phyloP scores from a whole-genome alignment of 1,284 basidiomycete genomes.

The Peniophora sp. region DNA sequence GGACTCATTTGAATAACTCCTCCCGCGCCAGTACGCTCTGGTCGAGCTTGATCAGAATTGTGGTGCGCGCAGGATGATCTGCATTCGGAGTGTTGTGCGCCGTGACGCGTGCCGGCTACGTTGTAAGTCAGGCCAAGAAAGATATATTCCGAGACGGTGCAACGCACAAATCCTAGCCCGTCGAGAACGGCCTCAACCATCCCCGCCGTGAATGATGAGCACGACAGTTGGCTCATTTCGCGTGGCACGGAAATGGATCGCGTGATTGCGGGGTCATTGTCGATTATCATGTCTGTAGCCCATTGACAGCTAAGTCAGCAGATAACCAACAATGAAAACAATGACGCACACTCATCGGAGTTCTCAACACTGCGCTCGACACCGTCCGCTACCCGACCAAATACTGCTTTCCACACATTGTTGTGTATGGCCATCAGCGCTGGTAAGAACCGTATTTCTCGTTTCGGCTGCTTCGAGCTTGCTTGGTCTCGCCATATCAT shows the following conservation, averaged over 20 bases:
- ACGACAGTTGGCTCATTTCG: slow-evolving; percentile 90
- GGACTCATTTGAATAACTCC: slow-evolving; percentile 57
- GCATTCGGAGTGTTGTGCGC: slow-evolving; percentile 88
- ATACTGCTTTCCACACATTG: slow-evolving; percentile 90
- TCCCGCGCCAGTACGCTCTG: slow-evolving; percentile 85
- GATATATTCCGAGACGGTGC: background rate
- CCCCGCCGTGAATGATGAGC: slow-evolving; percentile 94
- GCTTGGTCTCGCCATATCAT: slow-evolving; percentile 68
- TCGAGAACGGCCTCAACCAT: slow-evolving; percentile 97
- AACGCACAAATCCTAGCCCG: slow-evolving; percentile 87
- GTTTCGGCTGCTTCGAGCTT: slow-evolving; percentile 72
- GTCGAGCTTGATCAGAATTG: slow-evolving; percentile 92
- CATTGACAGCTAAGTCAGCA: background rate
- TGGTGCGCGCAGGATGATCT: slow-evolving; percentile 77
- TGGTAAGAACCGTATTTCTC: slow-evolving; percentile 82
- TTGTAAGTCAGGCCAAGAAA: slow-evolving; percentile 9
- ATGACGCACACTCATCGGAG: slow-evolving; percentile 81
- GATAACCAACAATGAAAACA: background rate
- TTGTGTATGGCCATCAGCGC: slow-evolving; percentile 89
- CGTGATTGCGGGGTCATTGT: slow-evolving; percentile 91
- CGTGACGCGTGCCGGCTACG: slow-evolving; percentile 91
- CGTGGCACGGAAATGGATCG: slow-evolving; percentile 88
- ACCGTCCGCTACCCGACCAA: slow-evolving; percentile 89
- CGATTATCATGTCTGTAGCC: slow-evolving; percentile 91
- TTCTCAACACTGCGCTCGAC: slow-evolving; percentile 95